Percentiles rank a stretch among this genome's conserved stretches.
phyloP scores from a whole-genome alignment of 208 protist genomes.

The Trypanosoma caninum region DNA sequence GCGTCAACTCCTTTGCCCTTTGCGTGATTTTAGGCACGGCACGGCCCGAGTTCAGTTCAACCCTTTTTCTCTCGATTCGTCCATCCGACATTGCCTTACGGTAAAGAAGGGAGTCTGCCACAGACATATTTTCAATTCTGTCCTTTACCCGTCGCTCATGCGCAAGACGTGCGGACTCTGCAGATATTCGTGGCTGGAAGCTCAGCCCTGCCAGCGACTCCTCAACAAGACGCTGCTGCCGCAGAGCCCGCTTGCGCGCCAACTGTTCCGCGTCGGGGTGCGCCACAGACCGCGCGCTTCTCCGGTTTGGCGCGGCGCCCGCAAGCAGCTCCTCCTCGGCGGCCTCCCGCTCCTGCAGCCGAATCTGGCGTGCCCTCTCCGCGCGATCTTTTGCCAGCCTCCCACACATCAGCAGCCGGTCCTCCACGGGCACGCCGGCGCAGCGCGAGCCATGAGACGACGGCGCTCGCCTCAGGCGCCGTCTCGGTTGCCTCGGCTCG shows the following conservation, averaged over 20 bases:
- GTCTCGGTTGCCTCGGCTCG: not conserved
- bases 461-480: not conserved
- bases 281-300: not conserved
- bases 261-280: not conserved
- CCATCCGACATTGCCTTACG: slow-evolving; percentile 3
- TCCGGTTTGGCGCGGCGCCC: slow-evolving; percentile 5
- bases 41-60: not conserved
- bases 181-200: slow-evolving; percentile 22
- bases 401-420: slow-evolving; percentile 46
- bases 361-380: slow-evolving; percentile 18
- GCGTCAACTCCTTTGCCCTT: slow-evolving; percentile 20
- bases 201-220: slow-evolving; percentile 1
- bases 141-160: slow-evolving; percentile 9
- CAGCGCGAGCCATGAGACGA: not conserved
- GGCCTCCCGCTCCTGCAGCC: slow-evolving; percentile 12
- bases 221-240: slow-evolving; percentile 3
- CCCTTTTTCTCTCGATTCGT: not conserved
- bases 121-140: not conserved
- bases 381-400: slow-evolving; percentile 20
- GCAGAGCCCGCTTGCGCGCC: not conserved
- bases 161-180: slow-evolving; percentile 20
- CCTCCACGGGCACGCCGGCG: slow-evolving; percentile 28
- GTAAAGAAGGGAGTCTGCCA: slow-evolving; percentile 9
- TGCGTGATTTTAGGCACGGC: slow-evolving; percentile 17
- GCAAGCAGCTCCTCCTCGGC: slow-evolving; percentile 18